Conservation (phyloP, 192 early-diverging fungal genomes). For the Powellomyces hirtus region DNA sequence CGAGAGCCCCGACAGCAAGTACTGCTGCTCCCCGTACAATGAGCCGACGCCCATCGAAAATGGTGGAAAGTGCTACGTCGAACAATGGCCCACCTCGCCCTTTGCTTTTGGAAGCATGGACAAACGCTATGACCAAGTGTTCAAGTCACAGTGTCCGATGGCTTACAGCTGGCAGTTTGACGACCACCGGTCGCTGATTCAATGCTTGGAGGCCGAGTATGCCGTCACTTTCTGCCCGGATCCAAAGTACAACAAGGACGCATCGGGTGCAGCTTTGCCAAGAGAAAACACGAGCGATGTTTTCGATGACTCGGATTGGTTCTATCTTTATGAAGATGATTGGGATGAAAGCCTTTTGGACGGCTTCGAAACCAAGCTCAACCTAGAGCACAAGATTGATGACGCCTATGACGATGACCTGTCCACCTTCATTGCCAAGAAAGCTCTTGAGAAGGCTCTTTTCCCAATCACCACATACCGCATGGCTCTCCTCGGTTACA, state of each 20-base stretch:
- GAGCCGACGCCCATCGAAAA: not conserved
- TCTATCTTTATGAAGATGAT: not conserved
- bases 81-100: not conserved
- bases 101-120: not conserved
- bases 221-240: slow-evolving; percentile 2
- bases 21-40: slow-evolving; percentile 15
- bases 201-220: slow-evolving; percentile 14
- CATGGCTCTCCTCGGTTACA: not conserved
- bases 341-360: not conserved
- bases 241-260: not conserved
- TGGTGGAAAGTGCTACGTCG: slow-evolving; percentile 5
- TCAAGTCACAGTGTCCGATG: slow-evolving; percentile 15
- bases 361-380: not conserved
- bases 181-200: slow-evolving; percentile 12
- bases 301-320: not conserved
- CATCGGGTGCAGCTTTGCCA: not conserved
- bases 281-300: not conserved
- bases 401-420: not conserved
- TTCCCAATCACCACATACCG: not conserved
- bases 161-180: slow-evolving; percentile 35
- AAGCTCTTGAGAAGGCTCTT: not conserved
- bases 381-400: not conserved
- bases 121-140: slow-evolving; percentile 26
- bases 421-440: not conserved
- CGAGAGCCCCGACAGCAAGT: slow-evolving; percentile 5